These are phyloP conservation scores for Macrotyloma uniflorum DNA, from an alignment of 306 rosid genomes.

Conservation along the genomic window DNA sequence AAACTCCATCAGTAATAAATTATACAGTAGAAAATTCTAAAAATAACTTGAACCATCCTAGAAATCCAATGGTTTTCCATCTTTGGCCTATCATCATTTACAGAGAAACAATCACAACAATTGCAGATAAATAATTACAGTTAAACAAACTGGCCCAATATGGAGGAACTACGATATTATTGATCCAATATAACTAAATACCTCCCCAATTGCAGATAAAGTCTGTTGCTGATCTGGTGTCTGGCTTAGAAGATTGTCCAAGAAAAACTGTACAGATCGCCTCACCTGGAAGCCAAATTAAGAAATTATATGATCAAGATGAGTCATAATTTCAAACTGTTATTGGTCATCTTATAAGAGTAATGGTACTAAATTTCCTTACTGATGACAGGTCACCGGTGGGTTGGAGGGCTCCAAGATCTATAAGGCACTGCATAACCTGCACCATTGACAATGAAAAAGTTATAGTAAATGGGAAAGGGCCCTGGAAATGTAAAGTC, in stretches of 20 bases:
- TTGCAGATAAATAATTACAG: neutral
- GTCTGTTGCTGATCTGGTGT: constrained; percentile 77
- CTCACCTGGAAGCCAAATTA: constrained; percentile 55
- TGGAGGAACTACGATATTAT: constrained; percentile 1
- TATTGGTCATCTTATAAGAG: neutral
- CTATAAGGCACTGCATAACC: constrained; percentile 82
- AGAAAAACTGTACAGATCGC: constrained; percentile 85
- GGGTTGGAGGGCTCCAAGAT: constrained; percentile 89
- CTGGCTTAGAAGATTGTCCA: constrained; percentile 76
- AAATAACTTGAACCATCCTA: neutral
- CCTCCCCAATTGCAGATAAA: constrained; percentile 89
- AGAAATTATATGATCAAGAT: constrained; percentile 9
- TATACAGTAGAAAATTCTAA: neutral
- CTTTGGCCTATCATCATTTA: constrained; percentile 1
- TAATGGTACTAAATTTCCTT: constrained; percentile 6
- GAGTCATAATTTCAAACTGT: neutral
- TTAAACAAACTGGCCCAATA: neutral
- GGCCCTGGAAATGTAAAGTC: neutral
- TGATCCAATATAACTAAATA: constrained; percentile 32
- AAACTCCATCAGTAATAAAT: constrained; percentile 20
- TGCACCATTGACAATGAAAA: constrained; percentile 41
- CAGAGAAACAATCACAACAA: neutral
- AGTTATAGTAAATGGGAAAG: constrained; percentile 22
- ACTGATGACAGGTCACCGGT: constrained; percentile 84
- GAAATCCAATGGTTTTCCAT: neutral